Evolutionary conservation across 495 filamentous ascomycete genomes (phyloP), one percentile per base, ranked within the genome.

Genomic region (Neurospora sp.): DNA sequence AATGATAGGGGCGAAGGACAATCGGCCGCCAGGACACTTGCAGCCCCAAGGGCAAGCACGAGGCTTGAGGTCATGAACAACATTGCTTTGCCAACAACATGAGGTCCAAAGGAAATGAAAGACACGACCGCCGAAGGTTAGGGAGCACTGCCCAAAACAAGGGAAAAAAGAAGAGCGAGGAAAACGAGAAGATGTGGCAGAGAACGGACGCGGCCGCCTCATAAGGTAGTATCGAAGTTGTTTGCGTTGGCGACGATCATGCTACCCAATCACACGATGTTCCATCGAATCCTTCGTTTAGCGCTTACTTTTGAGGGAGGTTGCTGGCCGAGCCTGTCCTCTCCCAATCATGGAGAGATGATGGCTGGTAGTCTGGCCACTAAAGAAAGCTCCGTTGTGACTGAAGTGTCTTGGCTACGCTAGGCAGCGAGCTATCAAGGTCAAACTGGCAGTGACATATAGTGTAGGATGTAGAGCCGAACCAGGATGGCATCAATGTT

Each of bases 1-100:
- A 79, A 36, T 17, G 71, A 69, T 7, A 73, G 38, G 19, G 73
- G 75, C 66, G 31, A 43, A 66, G 70, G 24, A 15, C 48, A 59
- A 11, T 31, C 48, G 48, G 48, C 48, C 10, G 48, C 48, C 48
- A 28, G 48, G 48, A 59, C 48, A 15, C 24, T 59, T 59, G 48
- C 48, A 59, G 48, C 24, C 48, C 48, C 48, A 2, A 59, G 48
- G 48, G 48, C 48, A 59, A 59, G 48, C 48, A 59, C 24, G 48
- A 59, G 48, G 48, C 48, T 59, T 59, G 48, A 13, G 21, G 48
- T 59, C 48, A 59, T 59, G 48, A 59, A 59, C 48, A 11, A 11
- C 48, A 59, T 59, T 59, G 48, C 24, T 59, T 11, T 59, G 48
- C n/a, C 48, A 59, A 59, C 48, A 28, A 59, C 48, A 59, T 59